Percentiles rank a stretch among this genome's conserved stretches.
Evolutionary conservation across 768 basidiomycete genomes (phyloP).

Genomic region (Russula earlei): DNA sequence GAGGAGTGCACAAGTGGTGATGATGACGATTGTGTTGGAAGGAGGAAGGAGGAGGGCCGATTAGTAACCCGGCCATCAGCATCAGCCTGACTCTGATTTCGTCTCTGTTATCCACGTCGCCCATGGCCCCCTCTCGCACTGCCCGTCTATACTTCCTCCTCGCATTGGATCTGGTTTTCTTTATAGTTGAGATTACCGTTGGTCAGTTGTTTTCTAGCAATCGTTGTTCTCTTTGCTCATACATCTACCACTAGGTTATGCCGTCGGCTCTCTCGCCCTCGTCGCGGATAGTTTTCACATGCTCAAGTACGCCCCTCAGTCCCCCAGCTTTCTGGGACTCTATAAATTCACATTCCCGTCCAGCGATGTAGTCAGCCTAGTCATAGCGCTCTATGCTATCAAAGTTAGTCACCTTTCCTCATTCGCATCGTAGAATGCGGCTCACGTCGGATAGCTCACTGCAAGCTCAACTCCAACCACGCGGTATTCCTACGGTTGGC

Average conservation of each 20-base stretch:
- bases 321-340: neutral
- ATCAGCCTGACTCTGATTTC: neutral
- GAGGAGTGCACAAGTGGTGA: neutral
- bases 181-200: conserved; percentile 75
- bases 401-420: conserved; percentile 36
- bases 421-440: conserved; percentile 1
- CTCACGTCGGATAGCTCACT: conserved; percentile 43
- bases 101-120: conserved; percentile 3
- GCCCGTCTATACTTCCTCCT: conserved; percentile 68
- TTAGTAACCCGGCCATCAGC: too few species aligned
- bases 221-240: neutral
- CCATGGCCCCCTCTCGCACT: conserved; percentile 49
- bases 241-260: conserved; percentile 53
- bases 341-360: conserved; percentile 13
- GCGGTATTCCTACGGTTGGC: conserved; percentile 97
- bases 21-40: too few species aligned
- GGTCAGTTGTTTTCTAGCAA: conserved; percentile 35
- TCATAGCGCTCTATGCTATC: conserved; percentile 94
- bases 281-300: conserved; percentile 98
- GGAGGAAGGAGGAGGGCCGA: too few species aligned
- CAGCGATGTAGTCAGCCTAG: conserved; percentile 93
- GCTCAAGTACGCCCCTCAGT: conserved; percentile 69
- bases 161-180: conserved; percentile 78
- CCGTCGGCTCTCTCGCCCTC: conserved; percentile 90
- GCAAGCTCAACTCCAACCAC: conserved; percentile 48